phyloP scores from a whole-genome alignment of 176 grass and related monocot species.

The Thinopyrum elongatum region DNA sequence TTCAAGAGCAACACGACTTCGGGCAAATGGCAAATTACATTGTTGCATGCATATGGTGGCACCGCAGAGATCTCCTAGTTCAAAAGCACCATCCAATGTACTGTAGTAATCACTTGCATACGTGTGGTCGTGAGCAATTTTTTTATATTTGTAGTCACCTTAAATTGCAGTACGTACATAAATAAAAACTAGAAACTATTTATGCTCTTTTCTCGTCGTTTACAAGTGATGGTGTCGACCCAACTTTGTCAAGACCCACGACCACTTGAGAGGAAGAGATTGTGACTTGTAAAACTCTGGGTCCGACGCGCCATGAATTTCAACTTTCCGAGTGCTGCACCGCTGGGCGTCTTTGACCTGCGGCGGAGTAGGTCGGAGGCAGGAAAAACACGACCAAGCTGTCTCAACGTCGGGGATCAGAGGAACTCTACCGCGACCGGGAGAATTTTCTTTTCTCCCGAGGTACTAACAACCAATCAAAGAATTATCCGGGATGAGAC shows the following conservation, averaged over 20 bases:
- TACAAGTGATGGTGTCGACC: neutral
- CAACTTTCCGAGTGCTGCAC: neutral
- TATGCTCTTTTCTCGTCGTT: too few species aligned
- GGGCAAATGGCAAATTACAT: too few species aligned
- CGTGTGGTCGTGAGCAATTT: too few species aligned
- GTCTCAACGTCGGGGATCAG: neutral
- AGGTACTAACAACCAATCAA: neutral
- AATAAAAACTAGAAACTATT: too few species aligned
- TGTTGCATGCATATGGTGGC: neutral
- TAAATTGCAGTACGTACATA: too few species aligned
- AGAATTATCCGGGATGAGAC: neutral
- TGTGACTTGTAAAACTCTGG: conserved; percentile 31
- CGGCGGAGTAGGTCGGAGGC: neutral
- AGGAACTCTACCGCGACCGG: neutral
- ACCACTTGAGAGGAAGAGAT: conserved; percentile 5
- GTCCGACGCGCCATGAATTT: neutral
- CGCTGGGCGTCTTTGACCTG: neutral
- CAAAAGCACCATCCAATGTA: too few species aligned
- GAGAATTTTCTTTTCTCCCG: conserved; percentile 8
- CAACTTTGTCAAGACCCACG: neutral
- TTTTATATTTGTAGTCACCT: too few species aligned
- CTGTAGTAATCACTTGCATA: too few species aligned
- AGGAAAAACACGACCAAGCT: neutral
- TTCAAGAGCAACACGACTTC: neutral
- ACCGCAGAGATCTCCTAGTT: too few species aligned